phyloP scores from a whole-genome alignment of 495 filamentous ascomycete species.

The Penicillium salamii region DNA sequence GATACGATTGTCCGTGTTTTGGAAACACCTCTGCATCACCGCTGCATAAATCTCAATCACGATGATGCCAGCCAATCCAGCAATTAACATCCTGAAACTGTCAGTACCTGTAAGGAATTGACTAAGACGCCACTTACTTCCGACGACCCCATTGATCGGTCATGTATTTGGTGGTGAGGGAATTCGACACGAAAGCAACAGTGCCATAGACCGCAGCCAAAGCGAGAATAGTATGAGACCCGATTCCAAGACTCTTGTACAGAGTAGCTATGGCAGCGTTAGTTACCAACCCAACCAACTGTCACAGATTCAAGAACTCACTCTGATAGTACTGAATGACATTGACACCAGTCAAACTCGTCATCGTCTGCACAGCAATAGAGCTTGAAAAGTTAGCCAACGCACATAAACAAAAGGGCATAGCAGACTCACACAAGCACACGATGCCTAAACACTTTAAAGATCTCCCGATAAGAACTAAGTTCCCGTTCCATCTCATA shows the following conservation, averaged over 20 bases:
- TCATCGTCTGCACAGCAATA: constrained; percentile 59
- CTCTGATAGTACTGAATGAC: constrained; percentile 59
- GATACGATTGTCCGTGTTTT: constrained; percentile 50
- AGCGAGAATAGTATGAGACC: constrained; percentile 48
- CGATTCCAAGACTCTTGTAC: constrained; percentile 56
- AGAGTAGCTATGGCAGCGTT: constrained; percentile 36
- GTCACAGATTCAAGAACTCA: constrained; percentile 24
- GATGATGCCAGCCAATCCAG: constrained; percentile 49
- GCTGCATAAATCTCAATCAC: constrained; percentile 58
- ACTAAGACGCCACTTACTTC: constrained; percentile 45
- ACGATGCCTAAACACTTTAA: constrained; percentile 48
- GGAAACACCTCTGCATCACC: constrained; percentile 56
- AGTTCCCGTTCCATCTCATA: constrained; percentile 59
- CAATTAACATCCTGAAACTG: constrained; percentile 46
- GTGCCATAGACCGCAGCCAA: constrained; percentile 57
- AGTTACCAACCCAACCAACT: neutral
- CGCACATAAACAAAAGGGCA: neutral
- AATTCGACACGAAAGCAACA: constrained; percentile 51
- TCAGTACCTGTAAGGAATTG: constrained; percentile 4
- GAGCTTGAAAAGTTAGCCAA: constrained; percentile 26
- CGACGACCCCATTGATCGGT: constrained; percentile 61
- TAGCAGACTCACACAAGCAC: constrained; percentile 41
- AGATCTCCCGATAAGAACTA: constrained; percentile 51
- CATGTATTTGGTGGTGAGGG: constrained; percentile 49
- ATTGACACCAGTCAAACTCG: constrained; percentile 55